phyloP scores from a whole-genome alignment of 495 filamentous ascomycete species.

The Lepidopterella palustris region DNA sequence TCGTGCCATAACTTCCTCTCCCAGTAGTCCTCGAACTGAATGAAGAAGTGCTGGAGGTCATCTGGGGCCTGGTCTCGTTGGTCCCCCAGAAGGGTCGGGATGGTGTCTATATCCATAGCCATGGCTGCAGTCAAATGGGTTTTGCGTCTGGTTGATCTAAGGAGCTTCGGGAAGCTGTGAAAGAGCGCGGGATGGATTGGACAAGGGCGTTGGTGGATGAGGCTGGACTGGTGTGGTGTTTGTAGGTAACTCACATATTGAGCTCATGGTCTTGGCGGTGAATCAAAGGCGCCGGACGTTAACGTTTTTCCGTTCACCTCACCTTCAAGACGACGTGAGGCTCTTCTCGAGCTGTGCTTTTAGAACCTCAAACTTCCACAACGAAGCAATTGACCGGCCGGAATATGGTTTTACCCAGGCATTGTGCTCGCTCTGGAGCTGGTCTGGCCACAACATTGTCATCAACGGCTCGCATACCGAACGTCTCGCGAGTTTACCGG shows the following conservation, averaged over 20 bases:
- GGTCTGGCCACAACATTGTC: slow-evolving; percentile 17
- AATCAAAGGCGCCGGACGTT: background rate
- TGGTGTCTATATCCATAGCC: slow-evolving; percentile 79
- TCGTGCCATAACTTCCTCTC: slow-evolving; percentile 99
- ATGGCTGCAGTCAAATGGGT: slow-evolving; percentile 39
- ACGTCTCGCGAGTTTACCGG: slow-evolving; percentile 13
- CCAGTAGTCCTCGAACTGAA: slow-evolving; percentile 95
- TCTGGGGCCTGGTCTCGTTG: slow-evolving; percentile 79
- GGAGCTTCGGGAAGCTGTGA: slow-evolving; percentile 14
- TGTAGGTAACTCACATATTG: slow-evolving; percentile 9
- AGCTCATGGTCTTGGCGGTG: too few relatives aligned
- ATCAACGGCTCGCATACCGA: background rate
- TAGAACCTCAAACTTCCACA: slow-evolving; percentile 2
- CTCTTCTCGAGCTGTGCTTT: slow-evolving; percentile 1
- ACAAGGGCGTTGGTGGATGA: background rate
- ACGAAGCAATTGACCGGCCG: slow-evolving; percentile 23
- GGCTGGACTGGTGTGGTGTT: background rate
- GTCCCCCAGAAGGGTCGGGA: slow-evolving; percentile 84
- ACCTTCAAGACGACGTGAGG: background rate
- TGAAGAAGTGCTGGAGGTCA: slow-evolving; percentile 78
- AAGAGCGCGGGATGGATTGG: background rate
- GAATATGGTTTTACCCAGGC: slow-evolving; percentile 24
- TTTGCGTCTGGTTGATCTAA: background rate
- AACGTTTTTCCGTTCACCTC: background rate
- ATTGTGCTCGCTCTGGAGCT: slow-evolving; percentile 25